A percentile compares a stretch with the other conserved stretches of the same genome.
Conservation (phyloP, 2,329 filamentous ascomycete genomes). For the Xylariaceae sp. region DNA sequence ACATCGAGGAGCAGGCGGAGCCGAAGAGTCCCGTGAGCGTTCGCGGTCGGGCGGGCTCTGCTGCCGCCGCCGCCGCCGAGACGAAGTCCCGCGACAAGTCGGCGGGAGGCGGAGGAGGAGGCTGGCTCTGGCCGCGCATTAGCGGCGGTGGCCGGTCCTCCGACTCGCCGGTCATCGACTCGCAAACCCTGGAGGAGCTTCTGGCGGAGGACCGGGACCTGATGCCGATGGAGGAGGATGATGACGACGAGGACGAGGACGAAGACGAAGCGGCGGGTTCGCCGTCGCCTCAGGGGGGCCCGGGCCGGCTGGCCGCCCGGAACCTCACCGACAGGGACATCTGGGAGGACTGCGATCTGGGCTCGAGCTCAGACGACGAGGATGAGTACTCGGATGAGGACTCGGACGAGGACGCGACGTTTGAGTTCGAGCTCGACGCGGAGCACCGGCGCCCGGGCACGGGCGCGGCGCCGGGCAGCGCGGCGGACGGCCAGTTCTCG, state of each 20-base stretch:
- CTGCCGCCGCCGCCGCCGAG: slow-evolving; percentile 11
- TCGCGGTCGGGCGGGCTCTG: slow-evolving; percentile 13
- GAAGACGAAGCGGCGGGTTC: no score
- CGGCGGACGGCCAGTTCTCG: no score
- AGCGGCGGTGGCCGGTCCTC: neutral
- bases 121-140: slow-evolving; percentile 5
- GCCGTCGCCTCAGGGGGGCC: neutral
- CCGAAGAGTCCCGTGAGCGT: slow-evolving; percentile 13
- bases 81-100: no score
- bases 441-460: no score
- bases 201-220: slow-evolving; percentile 7
- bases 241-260: neutral
- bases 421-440: neutral
- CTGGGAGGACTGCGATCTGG: slow-evolving; percentile 8
- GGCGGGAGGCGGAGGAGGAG: slow-evolving; percentile 4
- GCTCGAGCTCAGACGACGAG: slow-evolving; percentile 9
- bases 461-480: no score
- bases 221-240: slow-evolving; percentile 6
- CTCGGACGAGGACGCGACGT: neutral
- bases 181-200: slow-evolving; percentile 1
- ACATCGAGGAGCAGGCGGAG: slow-evolving; percentile 2
- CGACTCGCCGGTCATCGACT: neutral
- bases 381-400: neutral
- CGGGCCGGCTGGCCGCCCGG: slow-evolving; percentile 9
- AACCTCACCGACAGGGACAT: slow-evolving; percentile 7